Base-by-base conservation (phyloP, 1,139 yeast genomes). In the Citeromyces siamensis region DNA sequence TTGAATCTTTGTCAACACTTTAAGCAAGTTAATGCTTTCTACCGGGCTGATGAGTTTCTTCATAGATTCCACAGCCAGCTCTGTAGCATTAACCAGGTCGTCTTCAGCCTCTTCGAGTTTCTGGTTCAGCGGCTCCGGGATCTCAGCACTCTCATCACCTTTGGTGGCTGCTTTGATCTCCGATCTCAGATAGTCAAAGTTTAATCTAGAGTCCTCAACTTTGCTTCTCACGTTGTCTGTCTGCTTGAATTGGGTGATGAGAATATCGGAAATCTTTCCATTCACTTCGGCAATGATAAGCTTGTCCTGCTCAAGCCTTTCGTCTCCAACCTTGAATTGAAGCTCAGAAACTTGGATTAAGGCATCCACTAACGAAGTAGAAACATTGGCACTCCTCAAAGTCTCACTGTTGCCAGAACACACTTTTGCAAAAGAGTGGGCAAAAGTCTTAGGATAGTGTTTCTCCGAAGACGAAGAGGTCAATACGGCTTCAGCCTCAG, bases 1-100 rank as follows among this genome's bases (percentile, higher is more conserved):
- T 58, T 80, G 90, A 40, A 83, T 79, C 45, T 67, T 62, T 43
- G 74, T 71, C 49, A 79, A 72, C 12, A 76, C 60, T 49, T 75
- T 76, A 45, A 82, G 62, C 48, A 81, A 60, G 41, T 71, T 66
- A 37, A 81, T 64, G 38, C 75, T 64, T 53, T 76, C 80, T 10
- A 75, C 63, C 29, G 88, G 85, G 43, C 69, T 73, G 48, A 82
- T 72, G 41, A 81, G 62, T 44, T 67, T 71, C 55, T 78, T 75
- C 90, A 82, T 80, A 40, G 74, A 74, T 47, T 72, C 69, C n/a
- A 79, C 90, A 1, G 90, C 90, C 22, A 66, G 62, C 41, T 79
- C 79, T 6, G 86, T 81, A 19, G 84, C 82, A 48, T 77, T 70
- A 22, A 81, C 90, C 47, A 81, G 68, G 43, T 78, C 88, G 51